Evolutionary conservation across 2,329 filamentous ascomycete species (phyloP).

Genomic region (Clarireedia homoeocarpa): DNA sequence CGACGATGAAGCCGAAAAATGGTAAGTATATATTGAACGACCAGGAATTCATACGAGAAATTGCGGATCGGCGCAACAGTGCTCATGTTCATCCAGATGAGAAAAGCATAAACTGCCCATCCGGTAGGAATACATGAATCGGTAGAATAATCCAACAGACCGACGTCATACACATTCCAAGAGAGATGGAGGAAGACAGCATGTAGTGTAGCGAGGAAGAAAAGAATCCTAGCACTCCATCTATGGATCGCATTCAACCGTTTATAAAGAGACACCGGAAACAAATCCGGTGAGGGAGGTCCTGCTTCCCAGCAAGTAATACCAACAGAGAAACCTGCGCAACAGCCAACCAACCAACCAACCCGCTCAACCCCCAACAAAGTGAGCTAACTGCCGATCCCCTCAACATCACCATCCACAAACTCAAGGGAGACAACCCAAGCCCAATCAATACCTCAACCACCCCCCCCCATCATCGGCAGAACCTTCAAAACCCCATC

Average conservation of each 20-base stretch:
- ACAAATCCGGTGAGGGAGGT: slow-evolving; percentile 52
- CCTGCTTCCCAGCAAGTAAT: slow-evolving; percentile 52
- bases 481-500: slow-evolving; percentile 21
- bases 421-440: slow-evolving; percentile 33
- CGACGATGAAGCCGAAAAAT: slow-evolving; percentile 31
- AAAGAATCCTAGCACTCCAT: slow-evolving; percentile 61
- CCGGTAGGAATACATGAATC: slow-evolving; percentile 37
- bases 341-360: slow-evolving; percentile 58
- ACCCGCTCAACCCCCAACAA: slow-evolving; percentile 51
- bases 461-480: slow-evolving; percentile 30
- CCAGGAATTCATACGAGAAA: slow-evolving; percentile 61
- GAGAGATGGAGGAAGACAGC: slow-evolving; percentile 19
- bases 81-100: slow-evolving; percentile 58
- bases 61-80: slow-evolving; percentile 57
- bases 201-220: slow-evolving; percentile 48
- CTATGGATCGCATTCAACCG: slow-evolving; percentile 66
- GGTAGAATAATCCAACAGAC: slow-evolving; percentile 21
- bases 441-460: slow-evolving; percentile 32
- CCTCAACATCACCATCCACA: slow-evolving; percentile 29
- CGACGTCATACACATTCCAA: slow-evolving; percentile 22
- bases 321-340: slow-evolving; percentile 58
- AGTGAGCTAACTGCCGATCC: slow-evolving; percentile 21
- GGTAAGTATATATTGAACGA: slow-evolving; percentile 59
- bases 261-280: slow-evolving; percentile 57
- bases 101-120: slow-evolving; percentile 54